Base-by-base conservation (phyloP, 2,329 filamentous ascomycete genomes). In the Graphilbum fragrans region DNA sequence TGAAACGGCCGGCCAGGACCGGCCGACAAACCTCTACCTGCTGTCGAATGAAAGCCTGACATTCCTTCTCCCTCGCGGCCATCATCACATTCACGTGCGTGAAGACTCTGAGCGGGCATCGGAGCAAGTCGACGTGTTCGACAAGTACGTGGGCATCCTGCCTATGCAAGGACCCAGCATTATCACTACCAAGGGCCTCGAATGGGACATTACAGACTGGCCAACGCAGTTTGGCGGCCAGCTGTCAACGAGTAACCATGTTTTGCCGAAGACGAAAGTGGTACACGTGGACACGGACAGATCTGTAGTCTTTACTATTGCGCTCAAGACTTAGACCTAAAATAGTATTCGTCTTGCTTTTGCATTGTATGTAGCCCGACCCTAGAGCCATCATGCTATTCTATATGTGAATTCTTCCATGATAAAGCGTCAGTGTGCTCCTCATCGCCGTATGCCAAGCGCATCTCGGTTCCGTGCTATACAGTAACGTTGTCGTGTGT, bases 161-260 rank as follows among this genome's bases (percentile, higher is more conserved):
- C 92, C 92, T 0, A 63, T 96, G 19, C 82, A 79, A 42, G 84
- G 80, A n/a, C 75, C 80, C 3, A 81, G 84, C 37, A 59, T 70
- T n/a, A 86, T 98, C 51, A 81, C 77, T 8, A 93, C 86, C 0
- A 63, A 67, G 14, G 92, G 92, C 0, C 65, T 96, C 18, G 80
- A 94, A 56, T 98, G 92, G 92, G 87, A 98, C 60, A 84, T 98
- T 2, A 57, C 69, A 45, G 67, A 86, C 45, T 94, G 90, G 87
- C 63, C 72, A 49, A 94, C 83, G 1, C 68, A 74, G 52, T 82
- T 92, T 55, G 82, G 83, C 8, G 80, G 77, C 1, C 70, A 72
- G 49, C 55, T 90, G 45, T 88, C 83, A 56, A 90, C 85, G 43
- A 92, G 84, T 59, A 92, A 92, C 59, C 81, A 86, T 52, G 74